Percentiles rank a stretch among this genome's conserved stretches.
Conservation (phyloP, 805 yeast genomes). For the Pichia kluyveri region DNA sequence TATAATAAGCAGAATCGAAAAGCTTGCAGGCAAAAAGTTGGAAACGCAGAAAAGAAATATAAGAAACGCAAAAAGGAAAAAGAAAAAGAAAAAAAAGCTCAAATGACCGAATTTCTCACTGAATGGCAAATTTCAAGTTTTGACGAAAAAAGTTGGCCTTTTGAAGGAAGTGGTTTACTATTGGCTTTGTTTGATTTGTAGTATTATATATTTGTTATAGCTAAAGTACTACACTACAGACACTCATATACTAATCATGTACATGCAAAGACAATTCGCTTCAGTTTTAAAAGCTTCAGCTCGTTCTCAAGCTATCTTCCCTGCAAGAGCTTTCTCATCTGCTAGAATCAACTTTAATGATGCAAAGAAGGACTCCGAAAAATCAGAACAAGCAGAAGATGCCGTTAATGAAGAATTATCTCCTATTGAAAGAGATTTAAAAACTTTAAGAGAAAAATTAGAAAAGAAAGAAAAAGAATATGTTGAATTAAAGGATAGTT, state of each 20-base stretch:
- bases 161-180: too few relatives aligned
- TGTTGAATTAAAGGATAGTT: slow-evolving; percentile 76
- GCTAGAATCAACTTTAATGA: slow-evolving; percentile 19
- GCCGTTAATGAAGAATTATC: slow-evolving; percentile 12
- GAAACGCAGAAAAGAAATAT: background rate
- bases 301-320: slow-evolving; percentile 6
- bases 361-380: slow-evolving; percentile 11
- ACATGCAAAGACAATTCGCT: slow-evolving; percentile 22
- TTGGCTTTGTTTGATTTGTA: too few relatives aligned
- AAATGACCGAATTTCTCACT: background rate
- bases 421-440: slow-evolving; percentile 24
- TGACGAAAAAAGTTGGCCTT: background rate
- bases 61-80: background rate
- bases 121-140: background rate
- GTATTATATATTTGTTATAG: too few relatives aligned
- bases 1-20: background rate
- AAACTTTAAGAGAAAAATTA: slow-evolving; percentile 42
- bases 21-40: background rate
- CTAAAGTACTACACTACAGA: background rate
- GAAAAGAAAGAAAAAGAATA: slow-evolving; percentile 59
- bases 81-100: background rate
- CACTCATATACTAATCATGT: slow-evolving; percentile 1
- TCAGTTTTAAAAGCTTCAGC: slow-evolving; percentile 13
- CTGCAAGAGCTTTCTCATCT: slow-evolving; percentile 18
- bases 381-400: slow-evolving; percentile 9